These are phyloP conservation scores for Scutellaria galericulata DNA, from an alignment of 257 asterid species.

Conservation along the genomic window DNA sequence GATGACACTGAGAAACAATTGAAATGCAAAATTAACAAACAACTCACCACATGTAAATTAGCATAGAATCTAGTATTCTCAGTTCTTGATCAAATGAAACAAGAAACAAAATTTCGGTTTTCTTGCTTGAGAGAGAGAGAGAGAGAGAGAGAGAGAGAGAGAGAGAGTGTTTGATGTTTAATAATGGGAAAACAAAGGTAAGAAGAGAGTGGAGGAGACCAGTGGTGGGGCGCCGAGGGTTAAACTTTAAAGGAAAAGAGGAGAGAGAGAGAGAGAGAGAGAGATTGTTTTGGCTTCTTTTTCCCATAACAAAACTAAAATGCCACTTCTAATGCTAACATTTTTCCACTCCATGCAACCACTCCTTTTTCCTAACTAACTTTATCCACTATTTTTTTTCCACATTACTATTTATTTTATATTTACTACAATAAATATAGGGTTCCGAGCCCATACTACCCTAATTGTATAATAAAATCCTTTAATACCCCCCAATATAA, in stretches of 20 bases:
- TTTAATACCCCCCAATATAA: too few species aligned
- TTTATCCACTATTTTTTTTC: not conserved
- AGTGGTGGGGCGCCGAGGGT: conserved; percentile 40
- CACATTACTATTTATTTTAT: not conserved
- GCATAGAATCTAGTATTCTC: conserved; percentile 14
- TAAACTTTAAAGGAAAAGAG: not conserved
- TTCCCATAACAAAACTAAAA: conserved; percentile 13
- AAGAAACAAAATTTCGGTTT: conserved; percentile 34
- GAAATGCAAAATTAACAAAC: conserved; percentile 21
- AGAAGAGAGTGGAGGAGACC: conserved; percentile 46
- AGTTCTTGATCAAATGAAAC: conserved; percentile 35
- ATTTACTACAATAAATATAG: too few species aligned
- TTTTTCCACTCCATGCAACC: not conserved
- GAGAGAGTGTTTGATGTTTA: conserved; percentile 41
- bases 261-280: conserved; percentile 28
- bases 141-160: conserved; percentile 38
- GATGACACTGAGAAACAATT: not conserved
- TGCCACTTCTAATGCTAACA: conserved; percentile 31
- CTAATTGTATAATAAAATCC: too few species aligned
- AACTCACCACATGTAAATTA: conserved; percentile 16
- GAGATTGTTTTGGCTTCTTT: conserved; percentile 33
- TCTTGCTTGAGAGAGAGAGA: conserved; percentile 29
- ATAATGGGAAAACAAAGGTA: conserved; percentile 48
- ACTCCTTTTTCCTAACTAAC: not conserved
- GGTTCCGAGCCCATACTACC: too few species aligned